Base-by-base conservation (phyloP, 257 asterid species). In the Rhazya stricta region DNA sequence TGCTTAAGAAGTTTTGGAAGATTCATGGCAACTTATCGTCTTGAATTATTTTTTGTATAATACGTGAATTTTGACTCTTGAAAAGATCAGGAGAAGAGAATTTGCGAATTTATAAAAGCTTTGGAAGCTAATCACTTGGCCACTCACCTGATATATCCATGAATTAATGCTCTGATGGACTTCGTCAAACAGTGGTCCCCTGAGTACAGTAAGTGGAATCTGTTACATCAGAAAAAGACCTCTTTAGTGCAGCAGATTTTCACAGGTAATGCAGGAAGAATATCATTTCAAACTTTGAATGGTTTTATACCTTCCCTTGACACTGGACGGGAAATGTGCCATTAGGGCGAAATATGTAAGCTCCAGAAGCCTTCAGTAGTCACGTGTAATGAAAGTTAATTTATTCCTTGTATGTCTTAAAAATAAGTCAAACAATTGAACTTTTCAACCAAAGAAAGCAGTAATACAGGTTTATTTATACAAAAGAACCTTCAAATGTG, bases 281-380 rank as follows among this genome's bases (percentile, higher is more conserved):
- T 63, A 51, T 62, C 39, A 36, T 36, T 41, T 11, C 32, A 42
- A 72, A 29, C 41, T 56, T 51, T 9, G 46, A 65, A 66, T 72
- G 69, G 66, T 61, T 10, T 30, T 73, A 29, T 88, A 95, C 99
- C 97, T 84, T 86, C 39, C 51, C 80, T 34, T 81, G 79, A 60
- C 90, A 69, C 74, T 81, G 81, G 65, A 91, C 71, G 21, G 89
- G 74, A 73, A 77, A 80, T 45, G 91, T 83, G 65, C 96, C 96
- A 76, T 91, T 92, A 36, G 99, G 99, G 51, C 97, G 94, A 73
- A 95, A 95, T 60, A 92, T 10, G 50, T 95, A 95, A 56, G 99
- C 99, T 79, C 99, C 99, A 54, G 97, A 85, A 73, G 97, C 91
- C 98, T 92, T 85, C 70, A 78, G 79, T 46, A 77, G 50, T 50